Conservation (phyloP, 2,329 filamentous ascomycete species). For the Chalara sp. region DNA sequence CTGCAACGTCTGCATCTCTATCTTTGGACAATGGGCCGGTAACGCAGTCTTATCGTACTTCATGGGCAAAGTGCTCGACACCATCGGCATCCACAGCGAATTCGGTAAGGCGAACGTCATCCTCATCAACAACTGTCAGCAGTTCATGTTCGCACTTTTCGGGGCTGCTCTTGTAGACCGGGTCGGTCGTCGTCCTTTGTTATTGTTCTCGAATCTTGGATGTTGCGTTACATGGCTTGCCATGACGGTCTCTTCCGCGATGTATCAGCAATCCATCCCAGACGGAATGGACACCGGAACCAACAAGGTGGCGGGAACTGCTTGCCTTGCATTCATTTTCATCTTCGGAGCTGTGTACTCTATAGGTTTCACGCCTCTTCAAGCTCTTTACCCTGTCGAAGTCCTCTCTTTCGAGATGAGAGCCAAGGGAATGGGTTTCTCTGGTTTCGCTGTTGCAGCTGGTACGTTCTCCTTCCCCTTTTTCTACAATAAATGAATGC, state of each 20-base stretch:
- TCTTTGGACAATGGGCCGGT: conserved; percentile 46
- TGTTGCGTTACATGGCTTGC: conserved; percentile 44
- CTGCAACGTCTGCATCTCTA: conserved; percentile 43
- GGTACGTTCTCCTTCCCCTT: conserved; percentile 9
- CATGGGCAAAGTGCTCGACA: conserved; percentile 42
- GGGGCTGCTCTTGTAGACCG: conserved; percentile 51
- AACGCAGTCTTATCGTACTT: conserved; percentile 44
- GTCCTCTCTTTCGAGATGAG: conserved; percentile 46
- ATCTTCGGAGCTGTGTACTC: conserved; percentile 47
- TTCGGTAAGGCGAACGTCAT: conserved; percentile 45
- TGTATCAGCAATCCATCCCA: conserved; percentile 21
- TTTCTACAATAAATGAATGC: neutral
- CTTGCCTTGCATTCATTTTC: conserved; percentile 46
- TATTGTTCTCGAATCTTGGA: conserved; percentile 42
- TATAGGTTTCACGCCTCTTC: conserved; percentile 37
- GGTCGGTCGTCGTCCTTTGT: conserved; percentile 50
- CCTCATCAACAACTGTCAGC: conserved; percentile 47
- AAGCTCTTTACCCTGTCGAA: conserved; percentile 45
- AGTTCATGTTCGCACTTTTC: conserved; percentile 45
- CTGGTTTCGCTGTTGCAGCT: conserved; percentile 34
- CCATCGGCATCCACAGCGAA: conserved; percentile 41
- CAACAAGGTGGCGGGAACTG: conserved; percentile 28
- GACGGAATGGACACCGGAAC: conserved; percentile 11
- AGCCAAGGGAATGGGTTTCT: conserved; percentile 47
- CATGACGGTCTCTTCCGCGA: conserved; percentile 35